phyloP scores from a whole-genome alignment of 257 asterid species.

The Solanum piurae region DNA sequence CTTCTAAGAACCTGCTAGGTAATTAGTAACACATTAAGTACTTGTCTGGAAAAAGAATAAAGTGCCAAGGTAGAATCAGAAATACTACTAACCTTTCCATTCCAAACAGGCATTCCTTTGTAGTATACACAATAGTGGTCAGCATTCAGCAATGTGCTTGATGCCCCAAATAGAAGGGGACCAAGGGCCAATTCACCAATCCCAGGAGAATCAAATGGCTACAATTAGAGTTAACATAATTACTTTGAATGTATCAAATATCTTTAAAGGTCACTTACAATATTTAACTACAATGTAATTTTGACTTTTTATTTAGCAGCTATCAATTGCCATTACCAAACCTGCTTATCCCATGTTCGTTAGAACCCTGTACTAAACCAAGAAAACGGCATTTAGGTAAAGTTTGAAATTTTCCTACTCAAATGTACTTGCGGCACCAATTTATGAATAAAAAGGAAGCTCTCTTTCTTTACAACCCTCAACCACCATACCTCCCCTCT shows the following conservation, averaged over 20 bases:
- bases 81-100: conserved; percentile 55
- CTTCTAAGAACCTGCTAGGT: conserved; percentile 70
- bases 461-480: neutral
- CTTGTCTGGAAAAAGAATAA: neutral
- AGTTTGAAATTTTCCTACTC: neutral
- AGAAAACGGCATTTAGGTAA: neutral
- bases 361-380: neutral
- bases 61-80: neutral
- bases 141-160: conserved; percentile 75
- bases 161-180: conserved; percentile 84
- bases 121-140: conserved; percentile 71
- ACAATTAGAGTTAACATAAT: neutral
- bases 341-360: neutral
- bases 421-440: neutral
- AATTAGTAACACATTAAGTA: neutral
- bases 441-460: neutral
- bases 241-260: neutral
- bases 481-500: neutral
- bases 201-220: conserved; percentile 59
- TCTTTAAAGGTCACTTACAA: neutral
- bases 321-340: neutral
- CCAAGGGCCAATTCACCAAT: conserved; percentile 85
- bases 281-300: neutral
- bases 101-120: conserved; percentile 83
- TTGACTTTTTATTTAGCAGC: neutral